Evolutionary conservation across 2,329 filamentous ascomycete species (phyloP).

Genomic region (Apiospora malaysiana): DNA sequence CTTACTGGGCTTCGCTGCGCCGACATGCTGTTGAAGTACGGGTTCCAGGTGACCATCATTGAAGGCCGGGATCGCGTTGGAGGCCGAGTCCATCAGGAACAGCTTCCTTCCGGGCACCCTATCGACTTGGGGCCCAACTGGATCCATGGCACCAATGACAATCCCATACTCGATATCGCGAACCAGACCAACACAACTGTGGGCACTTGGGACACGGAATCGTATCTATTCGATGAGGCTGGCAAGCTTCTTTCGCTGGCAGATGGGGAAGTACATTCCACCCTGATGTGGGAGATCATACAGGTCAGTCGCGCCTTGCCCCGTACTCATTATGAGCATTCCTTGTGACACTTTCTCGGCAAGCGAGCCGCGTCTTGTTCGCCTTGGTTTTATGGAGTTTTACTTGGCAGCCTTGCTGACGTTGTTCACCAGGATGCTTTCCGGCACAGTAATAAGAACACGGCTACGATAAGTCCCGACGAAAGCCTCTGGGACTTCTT

Average conservation of each 20-base stretch:
- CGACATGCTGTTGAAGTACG: slow-evolving; percentile 68
- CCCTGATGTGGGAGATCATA: slow-evolving; percentile 71
- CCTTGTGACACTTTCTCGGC: not conserved
- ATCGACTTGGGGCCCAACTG: slow-evolving; percentile 77
- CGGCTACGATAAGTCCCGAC: slow-evolving; percentile 50
- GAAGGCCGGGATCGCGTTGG: slow-evolving; percentile 72
- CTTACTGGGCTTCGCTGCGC: slow-evolving; percentile 74
- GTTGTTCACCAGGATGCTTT: slow-evolving; percentile 61
- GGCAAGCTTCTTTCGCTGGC: slow-evolving; percentile 56
- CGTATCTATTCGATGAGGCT: slow-evolving; percentile 61
- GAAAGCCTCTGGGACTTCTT: slow-evolving; percentile 63
- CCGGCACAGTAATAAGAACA: slow-evolving; percentile 65
- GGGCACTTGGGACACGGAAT: slow-evolving; percentile 56
- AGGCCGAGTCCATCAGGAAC: slow-evolving; percentile 64
- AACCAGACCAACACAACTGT: slow-evolving; percentile 61
- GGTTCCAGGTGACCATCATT: slow-evolving; percentile 71
- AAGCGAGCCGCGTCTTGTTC: not conserved
- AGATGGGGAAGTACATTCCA: slow-evolving; percentile 54
- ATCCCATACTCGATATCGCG: slow-evolving; percentile 72
- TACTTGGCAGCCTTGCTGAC: not conserved
- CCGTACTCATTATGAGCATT: not conserved
- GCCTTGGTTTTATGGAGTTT: not conserved
- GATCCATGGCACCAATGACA: slow-evolving; percentile 76
- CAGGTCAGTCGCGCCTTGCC: slow-evolving; percentile 30
- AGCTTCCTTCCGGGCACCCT: slow-evolving; percentile 49